These are phyloP conservation scores for Decorospora gaudefroyi DNA, from an alignment of 2,329 filamentous ascomycete genomes.

Conservation along the genomic window DNA sequence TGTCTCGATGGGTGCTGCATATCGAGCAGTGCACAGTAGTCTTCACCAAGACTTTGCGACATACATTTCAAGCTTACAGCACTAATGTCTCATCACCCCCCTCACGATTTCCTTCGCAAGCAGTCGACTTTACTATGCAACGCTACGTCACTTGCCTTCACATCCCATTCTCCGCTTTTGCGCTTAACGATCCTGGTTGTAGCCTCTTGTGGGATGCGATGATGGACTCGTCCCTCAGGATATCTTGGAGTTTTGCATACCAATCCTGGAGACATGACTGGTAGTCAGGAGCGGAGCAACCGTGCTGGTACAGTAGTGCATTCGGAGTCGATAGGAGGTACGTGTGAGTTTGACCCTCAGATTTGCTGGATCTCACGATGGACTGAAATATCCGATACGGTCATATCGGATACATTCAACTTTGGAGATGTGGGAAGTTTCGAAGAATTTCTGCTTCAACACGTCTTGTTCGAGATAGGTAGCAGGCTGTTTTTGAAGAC, in stretches of 20 bases:
- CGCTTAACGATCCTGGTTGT: slow-evolving; percentile 29
- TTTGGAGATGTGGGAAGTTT: slow-evolving; percentile 10
- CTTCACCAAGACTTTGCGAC: slow-evolving; percentile 41
- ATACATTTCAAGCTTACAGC: slow-evolving; percentile 20
- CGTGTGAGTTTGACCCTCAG: slow-evolving; percentile 11
- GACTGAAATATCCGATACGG: slow-evolving; percentile 28
- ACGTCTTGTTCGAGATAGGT: no score
- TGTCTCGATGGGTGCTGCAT: slow-evolving; percentile 46
- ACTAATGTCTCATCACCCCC: background rate
- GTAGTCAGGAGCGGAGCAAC: slow-evolving; percentile 2
- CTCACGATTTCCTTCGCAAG: slow-evolving; percentile 23
- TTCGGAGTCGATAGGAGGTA: background rate
- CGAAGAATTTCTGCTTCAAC: slow-evolving; percentile 8
- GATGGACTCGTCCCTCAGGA: slow-evolving; percentile 34
- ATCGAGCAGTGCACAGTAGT: slow-evolving; percentile 49
- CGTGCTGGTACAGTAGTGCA: background rate
- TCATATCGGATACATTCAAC: slow-evolving; percentile 24
- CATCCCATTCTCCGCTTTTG: slow-evolving; percentile 29
- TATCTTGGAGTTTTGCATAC: slow-evolving; percentile 32
- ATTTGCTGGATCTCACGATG: slow-evolving; percentile 16
- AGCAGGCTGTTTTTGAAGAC: no score
- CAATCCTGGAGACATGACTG: slow-evolving; percentile 28
- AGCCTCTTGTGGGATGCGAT: slow-evolving; percentile 35
- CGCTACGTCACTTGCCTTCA: slow-evolving; percentile 36
- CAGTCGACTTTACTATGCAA: slow-evolving; percentile 34